Base-by-base conservation (phyloP, 169 alveolate species). In the Cytauxzoon felis region DNA sequence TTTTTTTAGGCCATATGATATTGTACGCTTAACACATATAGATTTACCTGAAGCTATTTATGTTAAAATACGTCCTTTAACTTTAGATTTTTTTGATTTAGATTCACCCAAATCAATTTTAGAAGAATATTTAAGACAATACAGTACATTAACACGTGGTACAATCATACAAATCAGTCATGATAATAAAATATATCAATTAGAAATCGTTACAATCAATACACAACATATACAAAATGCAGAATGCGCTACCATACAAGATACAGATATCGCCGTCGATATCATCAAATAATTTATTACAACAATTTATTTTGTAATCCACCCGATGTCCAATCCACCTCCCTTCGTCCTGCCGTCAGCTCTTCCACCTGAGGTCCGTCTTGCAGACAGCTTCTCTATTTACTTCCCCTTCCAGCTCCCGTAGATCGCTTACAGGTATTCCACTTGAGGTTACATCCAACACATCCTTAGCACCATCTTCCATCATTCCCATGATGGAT, bases 221-320 rank as follows among this genome's bases (percentile, higher is more conserved):
- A 76, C 86, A n/a, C 69, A 43, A 30, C 43, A 57, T 4, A 9
- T 29, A 30, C 50, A 40, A 36, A 66, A 76, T 36, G 73, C 47
- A 7, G 66, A 67, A 67, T 58, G 53, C 27, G 86, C 80, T 3
- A 66, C 86, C 4, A 76, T 76, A n/a, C 86, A 76, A 69, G 86
- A 76, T 56, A n/a, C 54, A n/a, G 86, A 76, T 26, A 58, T 76
- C n/a, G 42, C 78, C 34, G 59, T 45, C 1, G 78, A 76, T 34
- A 34, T 76, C 61, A 56, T 73, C 13, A 26, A 41, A 36, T 29
- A n/a, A 26, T n/a, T 68, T 68, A 36, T 36, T 16, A 6, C 7
- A 0, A 13, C 11, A 13, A 11, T n/a, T 23, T 9, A 26, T 58
- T 26, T 32, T n/a, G n/a, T n/a, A n/a, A n/a, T n/a, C n/a, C n/a